Evolutionary conservation across 2,329 filamentous ascomycete species (phyloP), one percentile per base, ranked within the genome.

Genomic region (Colletotrichum sp.): DNA sequence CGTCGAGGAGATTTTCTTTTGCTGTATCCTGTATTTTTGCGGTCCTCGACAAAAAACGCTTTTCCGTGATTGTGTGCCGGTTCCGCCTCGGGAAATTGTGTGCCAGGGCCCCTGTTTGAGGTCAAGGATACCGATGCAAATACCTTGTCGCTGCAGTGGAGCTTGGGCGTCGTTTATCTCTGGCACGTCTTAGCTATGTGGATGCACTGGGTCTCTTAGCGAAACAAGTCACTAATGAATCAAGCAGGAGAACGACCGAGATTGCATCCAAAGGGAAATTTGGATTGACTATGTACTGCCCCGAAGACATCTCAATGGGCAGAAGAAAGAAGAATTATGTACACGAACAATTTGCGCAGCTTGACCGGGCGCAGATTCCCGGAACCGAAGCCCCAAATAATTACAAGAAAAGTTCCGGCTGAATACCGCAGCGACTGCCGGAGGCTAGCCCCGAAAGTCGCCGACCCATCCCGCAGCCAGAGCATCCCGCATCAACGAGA

Each of bases 1-100:
- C 72, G 72, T 75, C 72, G 69, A 72, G 69, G 72, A 75, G 72
- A 0, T 26, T 32, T 1, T 28, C 15, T 72, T 64, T 72, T 63
- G 62, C 21, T 4, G 0, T 28, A 21, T 36, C 2, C 3, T 1
- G 15, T 10, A 6, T 16, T 34, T 60, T 52, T 68, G 26, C 39
- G 44, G 28, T 34, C 26, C 24, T 12, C 4, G 9, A 10, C 12
- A 13, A 52, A 52, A 2, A 52, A 52, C 44, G 6, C 44, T 21
- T 52, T 52, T 52, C 44, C 44, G 1, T 52, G 44, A 13, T 52
- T 52, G 44, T 52, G 57, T 60, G 28, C 30, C 28, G 2, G n/a
- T 36, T 26, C 44, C 44, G 49, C 15, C 30, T 44, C 26, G 52
- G 44, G 65, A 52, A 57, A 68, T 36, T 57, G 15, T 26, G 21